A percentile compares a stretch with the other conserved stretches of the same genome.
These are phyloP conservation scores for Colletotrichum aenigma DNA, from an alignment of 2,329 filamentous ascomycete genomes.

Conservation along the genomic window DNA sequence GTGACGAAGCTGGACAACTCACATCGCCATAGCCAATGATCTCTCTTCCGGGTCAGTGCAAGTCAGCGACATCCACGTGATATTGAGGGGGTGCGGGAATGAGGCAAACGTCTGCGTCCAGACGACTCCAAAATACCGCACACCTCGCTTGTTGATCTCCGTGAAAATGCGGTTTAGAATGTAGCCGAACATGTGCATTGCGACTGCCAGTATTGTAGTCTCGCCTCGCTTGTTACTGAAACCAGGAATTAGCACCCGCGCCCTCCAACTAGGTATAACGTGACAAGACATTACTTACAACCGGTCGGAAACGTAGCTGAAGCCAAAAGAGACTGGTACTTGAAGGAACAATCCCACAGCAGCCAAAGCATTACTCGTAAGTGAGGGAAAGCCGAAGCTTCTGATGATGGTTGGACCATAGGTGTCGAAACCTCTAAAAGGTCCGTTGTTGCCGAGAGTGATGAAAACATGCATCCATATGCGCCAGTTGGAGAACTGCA, in stretches of 20 bases:
- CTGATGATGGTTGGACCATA: conserved; percentile 60
- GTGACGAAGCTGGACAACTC: conserved; percentile 21
- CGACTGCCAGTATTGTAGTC: conserved; percentile 54
- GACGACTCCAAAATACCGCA: conserved; percentile 58
- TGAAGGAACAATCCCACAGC: conserved; percentile 58
- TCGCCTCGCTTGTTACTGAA: conserved; percentile 51
- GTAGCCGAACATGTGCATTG: conserved; percentile 53
- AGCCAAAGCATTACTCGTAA: conserved; percentile 57
- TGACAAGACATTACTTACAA: conserved; percentile 40
- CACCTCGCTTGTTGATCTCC: conserved; percentile 42
- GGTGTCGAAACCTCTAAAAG: conserved; percentile 52
- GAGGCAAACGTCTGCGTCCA: conserved; percentile 61
- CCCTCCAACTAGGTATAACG: too few relatives aligned
- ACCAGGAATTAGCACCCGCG: not conserved
- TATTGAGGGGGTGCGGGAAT: conserved; percentile 61
- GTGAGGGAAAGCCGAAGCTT: conserved; percentile 52
- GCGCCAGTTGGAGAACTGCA: conserved; percentile 51
- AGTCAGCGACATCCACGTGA: conserved; percentile 62
- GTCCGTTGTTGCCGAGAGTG: conserved; percentile 52
- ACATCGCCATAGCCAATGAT: conserved; percentile 64
- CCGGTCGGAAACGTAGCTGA: conserved; percentile 57
- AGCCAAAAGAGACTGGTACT: conserved; percentile 54
- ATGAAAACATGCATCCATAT: conserved; percentile 58
- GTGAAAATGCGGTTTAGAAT: conserved; percentile 60
- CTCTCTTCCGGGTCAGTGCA: conserved; percentile 62